Conservation (phyloP, 305 asterid species). For the Coffea humblotiana region DNA sequence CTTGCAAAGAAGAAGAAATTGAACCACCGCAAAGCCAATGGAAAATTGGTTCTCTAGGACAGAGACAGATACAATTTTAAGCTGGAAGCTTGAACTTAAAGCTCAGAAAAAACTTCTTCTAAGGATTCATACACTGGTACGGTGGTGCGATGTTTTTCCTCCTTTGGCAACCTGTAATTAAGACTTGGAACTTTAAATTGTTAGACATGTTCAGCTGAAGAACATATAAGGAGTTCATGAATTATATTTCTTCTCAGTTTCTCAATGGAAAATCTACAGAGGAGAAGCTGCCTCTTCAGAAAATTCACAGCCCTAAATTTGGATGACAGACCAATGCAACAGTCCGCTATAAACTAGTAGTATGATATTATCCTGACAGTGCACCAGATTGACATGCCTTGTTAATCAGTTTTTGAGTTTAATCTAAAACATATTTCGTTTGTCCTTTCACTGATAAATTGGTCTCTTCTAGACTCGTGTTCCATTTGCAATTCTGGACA, state of each 20-base stretch:
- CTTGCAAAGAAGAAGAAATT: neutral
- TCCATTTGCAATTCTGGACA: neutral
- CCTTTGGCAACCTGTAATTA: constrained; percentile 20
- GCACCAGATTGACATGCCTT: no score
- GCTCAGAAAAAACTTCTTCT: neutral
- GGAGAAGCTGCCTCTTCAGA: neutral
- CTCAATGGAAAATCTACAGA: neutral
- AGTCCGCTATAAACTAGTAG: no score
- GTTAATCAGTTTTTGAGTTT: no score
- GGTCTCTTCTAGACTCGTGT: neutral
- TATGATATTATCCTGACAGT: no score
- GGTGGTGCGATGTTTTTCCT: constrained; percentile 23
- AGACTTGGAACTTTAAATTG: neutral
- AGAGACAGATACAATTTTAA: neutral
- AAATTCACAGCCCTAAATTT: no score
- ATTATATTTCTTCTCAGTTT: neutral
- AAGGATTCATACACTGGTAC: constrained; percentile 20
- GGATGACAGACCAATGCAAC: no score
- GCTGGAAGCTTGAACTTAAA: neutral
- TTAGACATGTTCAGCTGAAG: neutral
- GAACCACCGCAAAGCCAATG: neutral
- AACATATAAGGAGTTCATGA: neutral
- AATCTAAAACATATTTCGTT: no score
- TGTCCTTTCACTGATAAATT: no score
- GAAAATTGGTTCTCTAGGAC: neutral